Conservation (phyloP, 148 eudicot species). For the Vaccinium corymbosum region DNA sequence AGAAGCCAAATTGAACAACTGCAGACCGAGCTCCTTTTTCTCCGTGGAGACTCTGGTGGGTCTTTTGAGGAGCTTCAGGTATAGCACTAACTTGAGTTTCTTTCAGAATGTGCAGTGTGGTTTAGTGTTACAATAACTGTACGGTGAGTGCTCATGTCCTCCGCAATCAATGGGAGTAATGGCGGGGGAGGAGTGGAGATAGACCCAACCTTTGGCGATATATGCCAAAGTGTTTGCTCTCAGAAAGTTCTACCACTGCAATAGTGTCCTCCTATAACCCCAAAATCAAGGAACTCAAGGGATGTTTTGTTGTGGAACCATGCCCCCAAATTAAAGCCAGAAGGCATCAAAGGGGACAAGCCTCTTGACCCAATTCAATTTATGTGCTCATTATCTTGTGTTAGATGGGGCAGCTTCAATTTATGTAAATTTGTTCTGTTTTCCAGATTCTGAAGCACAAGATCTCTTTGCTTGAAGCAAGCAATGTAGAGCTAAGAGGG, state of each 20-base stretch:
- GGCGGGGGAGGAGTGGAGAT: neutral
- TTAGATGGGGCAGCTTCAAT: neutral
- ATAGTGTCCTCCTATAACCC: neutral
- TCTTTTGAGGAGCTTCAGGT: conserved; percentile 91
- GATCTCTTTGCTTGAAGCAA: conserved; percentile 82
- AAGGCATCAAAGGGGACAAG: neutral
- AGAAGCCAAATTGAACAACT: conserved; percentile 88
- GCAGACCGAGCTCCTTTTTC: conserved; percentile 75
- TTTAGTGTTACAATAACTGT: neutral
- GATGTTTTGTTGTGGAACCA: neutral
- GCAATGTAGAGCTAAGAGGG: conserved; percentile 69
- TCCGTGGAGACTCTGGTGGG: conserved; percentile 76
- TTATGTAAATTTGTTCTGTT: conserved; percentile 6
- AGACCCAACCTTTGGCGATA: neutral
- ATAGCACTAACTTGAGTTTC: neutral
- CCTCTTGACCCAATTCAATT: neutral
- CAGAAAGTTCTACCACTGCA: neutral
- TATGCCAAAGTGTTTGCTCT: neutral
- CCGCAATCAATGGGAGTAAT: neutral
- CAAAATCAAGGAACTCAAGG: neutral
- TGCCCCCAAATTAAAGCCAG: neutral
- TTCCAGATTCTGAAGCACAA: conserved; percentile 81
- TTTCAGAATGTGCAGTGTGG: neutral
- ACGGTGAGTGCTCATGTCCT: neutral
- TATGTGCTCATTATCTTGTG: neutral